Conservation (phyloP, 305 asterid species). For the Euphrasia arctica region DNA sequence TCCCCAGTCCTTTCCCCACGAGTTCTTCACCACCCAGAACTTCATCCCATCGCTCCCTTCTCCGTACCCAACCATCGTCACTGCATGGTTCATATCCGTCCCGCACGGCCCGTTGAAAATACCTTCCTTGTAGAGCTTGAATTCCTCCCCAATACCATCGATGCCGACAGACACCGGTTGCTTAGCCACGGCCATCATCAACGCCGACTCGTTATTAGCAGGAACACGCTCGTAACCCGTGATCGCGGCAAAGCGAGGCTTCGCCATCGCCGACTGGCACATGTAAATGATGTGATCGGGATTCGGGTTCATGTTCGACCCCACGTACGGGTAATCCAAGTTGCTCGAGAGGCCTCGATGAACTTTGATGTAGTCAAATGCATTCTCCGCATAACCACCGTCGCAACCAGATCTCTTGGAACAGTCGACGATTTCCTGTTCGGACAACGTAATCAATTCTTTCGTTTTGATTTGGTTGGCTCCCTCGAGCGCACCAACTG, state of each 20-base stretch:
- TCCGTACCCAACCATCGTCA: slow-evolving; percentile 29
- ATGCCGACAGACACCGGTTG: slow-evolving; percentile 34
- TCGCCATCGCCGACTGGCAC: slow-evolving; percentile 24
- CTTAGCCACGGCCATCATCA: slow-evolving; percentile 30
- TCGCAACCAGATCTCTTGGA: slow-evolving; percentile 18
- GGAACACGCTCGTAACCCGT: slow-evolving; percentile 31
- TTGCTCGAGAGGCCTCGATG: slow-evolving; percentile 25
- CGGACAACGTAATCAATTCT: slow-evolving; percentile 33
- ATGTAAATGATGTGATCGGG: neutral
- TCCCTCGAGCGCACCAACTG: slow-evolving; percentile 54
- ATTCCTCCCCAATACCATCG: slow-evolving; percentile 28
- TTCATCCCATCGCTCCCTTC: too few relatives aligned
- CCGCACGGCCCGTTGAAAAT: slow-evolving; percentile 35
- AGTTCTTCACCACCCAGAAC: too few relatives aligned
- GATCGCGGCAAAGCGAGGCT: slow-evolving; percentile 21
- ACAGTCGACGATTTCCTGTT: slow-evolving; percentile 29
- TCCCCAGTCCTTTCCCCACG: too few relatives aligned
- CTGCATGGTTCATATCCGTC: slow-evolving; percentile 34
- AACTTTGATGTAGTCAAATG: slow-evolving; percentile 22
- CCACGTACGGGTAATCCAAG: slow-evolving; percentile 28
- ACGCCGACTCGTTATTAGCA: slow-evolving; percentile 24
- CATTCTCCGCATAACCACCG: slow-evolving; percentile 22
- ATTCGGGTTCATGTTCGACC: neutral
- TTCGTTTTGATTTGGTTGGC: slow-evolving; percentile 31
- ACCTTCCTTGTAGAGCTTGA: slow-evolving; percentile 31